Conservation (phyloP, 345 rosid species). For the Acer yangbiense region DNA sequence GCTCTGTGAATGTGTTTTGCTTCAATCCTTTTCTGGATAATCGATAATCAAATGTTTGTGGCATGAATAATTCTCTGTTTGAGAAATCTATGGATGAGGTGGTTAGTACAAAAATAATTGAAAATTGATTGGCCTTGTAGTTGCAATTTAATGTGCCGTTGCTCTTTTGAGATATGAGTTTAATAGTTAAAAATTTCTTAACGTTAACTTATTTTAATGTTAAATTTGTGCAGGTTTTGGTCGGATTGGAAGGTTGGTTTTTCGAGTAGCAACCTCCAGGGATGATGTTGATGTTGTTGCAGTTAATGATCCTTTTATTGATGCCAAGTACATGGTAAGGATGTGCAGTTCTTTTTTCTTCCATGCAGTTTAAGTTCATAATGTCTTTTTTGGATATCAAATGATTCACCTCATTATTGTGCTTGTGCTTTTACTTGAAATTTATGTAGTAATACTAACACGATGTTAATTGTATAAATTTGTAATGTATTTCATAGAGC, state of each 20-base stretch:
- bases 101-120: not conserved
- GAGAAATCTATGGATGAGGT: constrained; percentile 1
- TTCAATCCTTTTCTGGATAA: not conserved
- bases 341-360: not conserved
- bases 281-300: constrained; percentile 92
- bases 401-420: not conserved
- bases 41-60: not conserved
- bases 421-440: not conserved
- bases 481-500: constrained; percentile 1
- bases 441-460: not conserved
- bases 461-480: not conserved
- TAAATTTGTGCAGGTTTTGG: constrained; percentile 78
- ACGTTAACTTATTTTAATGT: not conserved
- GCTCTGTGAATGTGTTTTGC: not conserved
- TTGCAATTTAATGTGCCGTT: not conserved
- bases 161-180: not conserved
- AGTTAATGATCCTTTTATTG: constrained; percentile 95
- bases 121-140: not conserved
- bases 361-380: not conserved
- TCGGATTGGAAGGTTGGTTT: constrained; percentile 94
- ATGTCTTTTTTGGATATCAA: not conserved
- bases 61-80: not conserved
- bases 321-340: constrained; percentile 91
- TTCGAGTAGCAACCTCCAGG: constrained; percentile 83
- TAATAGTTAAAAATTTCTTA: not conserved